Evolutionary conservation across 164 flowering plant genomes (phyloP), one percentile per base, ranked within the genome.

Genomic region (Hamamelis virginiana): DNA sequence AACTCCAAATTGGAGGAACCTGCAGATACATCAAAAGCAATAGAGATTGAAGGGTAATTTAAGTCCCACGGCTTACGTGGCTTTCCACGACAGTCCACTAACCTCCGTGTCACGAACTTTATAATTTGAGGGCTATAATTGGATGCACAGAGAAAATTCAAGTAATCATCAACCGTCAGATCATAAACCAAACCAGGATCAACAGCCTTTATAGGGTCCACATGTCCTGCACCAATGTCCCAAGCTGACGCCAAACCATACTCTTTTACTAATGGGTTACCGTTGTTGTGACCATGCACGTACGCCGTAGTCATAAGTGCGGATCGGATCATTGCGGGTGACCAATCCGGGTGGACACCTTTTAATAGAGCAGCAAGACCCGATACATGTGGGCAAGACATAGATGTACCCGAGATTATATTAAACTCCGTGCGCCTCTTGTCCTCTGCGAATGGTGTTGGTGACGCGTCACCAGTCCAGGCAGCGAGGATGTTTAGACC

Each of bases 401-500:
- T 86, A 0, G 92, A 89, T 0, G 95, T 89, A 0, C 94, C 94
- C 0, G 91, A 87, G 8, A 77, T 5, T 25, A 87, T 85, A 67
- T 87, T 89, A 66, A 85, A 87, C 50, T 73, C 83, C 1, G 82
- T 69, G 0, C 78, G 70, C 25, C 90, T 72, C 1, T 50, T 43
- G 45, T 89, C 90, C 0, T 59, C 41, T 1, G 66, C 1, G 0
- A 80, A 22, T 4, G 55, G 75, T 0, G 80, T 66, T 0, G 87
- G 90, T 0, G 80, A 46, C 19, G 78, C 62, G 0, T 48, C 67
- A 14, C 67, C 79, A 0, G 87, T 75, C 89, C 89, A 89, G 0
- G 86, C 89, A 1, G 94, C 94, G 44, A 87, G 71, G 77, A 89
- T 89, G 77, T 86, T 56, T 56, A 85, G 86, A 26, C 94, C 94